Evolutionary conservation across 768 basidiomycete species (phyloP).

Genomic region (Pulveroboletus sp.): DNA sequence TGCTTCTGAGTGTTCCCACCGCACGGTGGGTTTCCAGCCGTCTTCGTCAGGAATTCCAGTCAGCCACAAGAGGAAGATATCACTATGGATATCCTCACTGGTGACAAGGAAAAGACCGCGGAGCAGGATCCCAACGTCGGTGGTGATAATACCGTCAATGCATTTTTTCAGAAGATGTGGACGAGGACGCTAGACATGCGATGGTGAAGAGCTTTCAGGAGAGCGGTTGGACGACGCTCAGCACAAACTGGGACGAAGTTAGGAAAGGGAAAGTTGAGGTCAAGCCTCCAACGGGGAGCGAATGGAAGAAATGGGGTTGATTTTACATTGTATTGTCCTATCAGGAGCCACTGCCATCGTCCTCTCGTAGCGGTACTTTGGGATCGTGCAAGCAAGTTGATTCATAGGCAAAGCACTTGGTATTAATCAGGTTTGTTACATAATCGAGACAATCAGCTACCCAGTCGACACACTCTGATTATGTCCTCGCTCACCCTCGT

Average conservation of each 20-base stretch:
- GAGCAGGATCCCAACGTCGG: slow-evolving; percentile 87
- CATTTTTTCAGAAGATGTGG: slow-evolving; percentile 89
- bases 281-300: slow-evolving; percentile 78
- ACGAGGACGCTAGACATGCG: slow-evolving; percentile 85
- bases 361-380: too few relatives aligned
- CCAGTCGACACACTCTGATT: background rate
- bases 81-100: slow-evolving; percentile 57
- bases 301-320: slow-evolving; percentile 76
- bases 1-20: too few relatives aligned
- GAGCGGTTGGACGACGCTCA: slow-evolving; percentile 91
- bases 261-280: slow-evolving; percentile 63
- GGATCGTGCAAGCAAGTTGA: too few relatives aligned
- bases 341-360: background rate
- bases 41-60: slow-evolving; percentile 30
- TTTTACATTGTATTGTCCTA: background rate
- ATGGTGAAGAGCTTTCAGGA: slow-evolving; percentile 99
- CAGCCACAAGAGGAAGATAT: slow-evolving; percentile 59
- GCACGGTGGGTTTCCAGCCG: too few relatives aligned
- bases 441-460: too few relatives aligned
- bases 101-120: slow-evolving; percentile 63
- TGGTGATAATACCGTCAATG: slow-evolving; percentile 81
- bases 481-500: slow-evolving; percentile 83
- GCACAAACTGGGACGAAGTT: slow-evolving; percentile 95
- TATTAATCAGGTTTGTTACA: too few relatives aligned
- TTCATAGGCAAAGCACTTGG: too few relatives aligned